A percentile compares a stretch with the other conserved stretches of the same genome.
Conservation (phyloP, 75 land plant genomes). For the Sequoiadendron giganteum region DNA sequence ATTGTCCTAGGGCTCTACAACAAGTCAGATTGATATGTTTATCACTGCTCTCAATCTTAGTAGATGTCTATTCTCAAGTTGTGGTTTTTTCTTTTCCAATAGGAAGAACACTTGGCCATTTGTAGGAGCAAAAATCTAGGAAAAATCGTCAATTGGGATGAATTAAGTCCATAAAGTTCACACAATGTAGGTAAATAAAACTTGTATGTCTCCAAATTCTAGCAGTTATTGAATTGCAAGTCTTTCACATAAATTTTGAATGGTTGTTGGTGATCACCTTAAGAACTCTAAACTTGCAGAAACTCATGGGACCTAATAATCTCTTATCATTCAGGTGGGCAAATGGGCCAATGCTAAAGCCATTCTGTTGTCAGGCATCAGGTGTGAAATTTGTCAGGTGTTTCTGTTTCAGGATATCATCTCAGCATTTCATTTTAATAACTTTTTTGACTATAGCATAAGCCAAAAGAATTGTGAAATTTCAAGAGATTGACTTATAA, state of each 20-base stretch:
- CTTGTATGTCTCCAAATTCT: too few species aligned
- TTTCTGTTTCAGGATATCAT: too few species aligned
- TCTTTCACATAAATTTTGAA: neutral
- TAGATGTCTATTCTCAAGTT: neutral
- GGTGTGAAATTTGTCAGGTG: too few species aligned
- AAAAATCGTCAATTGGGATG: constrained; percentile 66
- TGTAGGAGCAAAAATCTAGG: too few species aligned
- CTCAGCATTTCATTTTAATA: too few species aligned
- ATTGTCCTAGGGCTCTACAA: constrained; percentile 46
- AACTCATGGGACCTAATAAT: constrained; percentile 58
- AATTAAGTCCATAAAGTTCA: constrained; percentile 70
- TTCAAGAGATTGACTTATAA: too few species aligned
- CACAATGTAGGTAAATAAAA: constrained; percentile 42
- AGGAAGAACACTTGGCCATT: constrained; percentile 60
- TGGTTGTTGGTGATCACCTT: constrained; percentile 68
- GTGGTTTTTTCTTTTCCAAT: neutral
- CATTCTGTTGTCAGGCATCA: too few species aligned
- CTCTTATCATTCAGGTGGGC: too few species aligned
- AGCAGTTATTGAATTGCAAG: neutral
- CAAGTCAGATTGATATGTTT: constrained; percentile 47
- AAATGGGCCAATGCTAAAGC: too few species aligned
- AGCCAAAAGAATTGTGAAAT: too few species aligned
- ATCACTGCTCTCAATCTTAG: neutral
- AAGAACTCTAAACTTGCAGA: constrained; percentile 75
- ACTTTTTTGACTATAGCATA: too few species aligned